These are phyloP conservation scores for Penicillium sp. DNA, from an alignment of 2,329 filamentous ascomycete genomes.

Conservation along the genomic window DNA sequence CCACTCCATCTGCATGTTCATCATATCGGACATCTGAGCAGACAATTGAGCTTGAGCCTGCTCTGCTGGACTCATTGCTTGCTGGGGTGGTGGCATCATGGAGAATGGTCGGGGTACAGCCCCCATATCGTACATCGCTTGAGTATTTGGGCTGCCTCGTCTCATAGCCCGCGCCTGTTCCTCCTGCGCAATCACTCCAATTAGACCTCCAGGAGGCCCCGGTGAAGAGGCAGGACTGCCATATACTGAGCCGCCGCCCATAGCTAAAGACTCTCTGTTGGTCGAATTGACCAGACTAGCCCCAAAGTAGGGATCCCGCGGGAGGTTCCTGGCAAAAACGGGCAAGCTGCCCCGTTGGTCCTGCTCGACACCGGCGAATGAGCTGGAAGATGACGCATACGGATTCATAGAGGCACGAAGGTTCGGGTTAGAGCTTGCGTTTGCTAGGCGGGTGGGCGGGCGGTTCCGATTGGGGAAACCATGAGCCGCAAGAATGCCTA, in stretches of 20 bases:
- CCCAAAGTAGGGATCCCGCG: slow-evolving; percentile 81
- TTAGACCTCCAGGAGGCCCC: slow-evolving; percentile 67
- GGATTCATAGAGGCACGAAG: slow-evolving; percentile 57
- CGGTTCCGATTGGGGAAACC: slow-evolving; percentile 80
- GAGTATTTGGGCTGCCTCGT: slow-evolving; percentile 72
- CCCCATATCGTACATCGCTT: slow-evolving; percentile 45
- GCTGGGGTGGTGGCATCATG: slow-evolving; percentile 31
- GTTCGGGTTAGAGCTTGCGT: slow-evolving; percentile 70
- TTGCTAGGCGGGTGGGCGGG: slow-evolving; percentile 67
- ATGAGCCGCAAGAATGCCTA: slow-evolving; percentile 84
- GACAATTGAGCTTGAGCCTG: slow-evolving; percentile 78
- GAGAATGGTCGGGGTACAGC: slow-evolving; percentile 40
- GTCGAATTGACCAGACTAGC: slow-evolving; percentile 72
- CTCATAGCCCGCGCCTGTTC: slow-evolving; percentile 76
- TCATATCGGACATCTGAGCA: slow-evolving; percentile 81
- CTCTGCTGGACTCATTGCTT: slow-evolving; percentile 59
- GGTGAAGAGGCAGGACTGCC: slow-evolving; percentile 36
- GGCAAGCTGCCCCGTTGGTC: slow-evolving; percentile 61
- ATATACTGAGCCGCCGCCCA: slow-evolving; percentile 58
- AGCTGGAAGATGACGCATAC: slow-evolving; percentile 56
- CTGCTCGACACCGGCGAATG: slow-evolving; percentile 55
- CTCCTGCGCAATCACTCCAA: slow-evolving; percentile 84
- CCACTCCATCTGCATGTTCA: slow-evolving; percentile 94
- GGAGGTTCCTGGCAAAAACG: slow-evolving; percentile 78
- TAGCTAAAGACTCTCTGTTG: slow-evolving; percentile 71